Percentiles rank a stretch among this genome's conserved stretches.
These are phyloP conservation scores for Mycena alexandri DNA, from an alignment of 768 basidiomycete species.

Conservation along the genomic window DNA sequence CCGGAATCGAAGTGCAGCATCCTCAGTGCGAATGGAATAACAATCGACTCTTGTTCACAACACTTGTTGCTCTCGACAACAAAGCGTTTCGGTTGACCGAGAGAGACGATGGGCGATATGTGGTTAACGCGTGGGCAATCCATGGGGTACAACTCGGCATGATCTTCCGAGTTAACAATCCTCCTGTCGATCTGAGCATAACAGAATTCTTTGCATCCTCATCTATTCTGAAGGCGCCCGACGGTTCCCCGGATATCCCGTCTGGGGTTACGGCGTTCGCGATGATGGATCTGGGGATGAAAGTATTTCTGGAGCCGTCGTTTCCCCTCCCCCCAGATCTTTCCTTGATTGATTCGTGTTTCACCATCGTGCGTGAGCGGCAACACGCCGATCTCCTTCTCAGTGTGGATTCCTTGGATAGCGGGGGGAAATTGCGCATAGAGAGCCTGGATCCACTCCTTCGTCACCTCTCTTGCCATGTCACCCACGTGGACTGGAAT, in stretches of 20 bases:
- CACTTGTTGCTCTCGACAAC: no score
- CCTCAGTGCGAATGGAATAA: no score
- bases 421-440: slow-evolving; percentile 12
- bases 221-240: slow-evolving; percentile 5
- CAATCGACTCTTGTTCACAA: no score
- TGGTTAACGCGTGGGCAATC: no score
- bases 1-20: no score
- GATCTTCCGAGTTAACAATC: slow-evolving; percentile 13
- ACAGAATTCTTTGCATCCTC: slow-evolving; percentile 1
- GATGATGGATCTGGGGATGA: slow-evolving; percentile 17
- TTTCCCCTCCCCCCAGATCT: slow-evolving; percentile 16
- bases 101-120: no score
- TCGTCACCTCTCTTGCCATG: slow-evolving; percentile 12
- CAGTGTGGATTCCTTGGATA: slow-evolving; percentile 11
- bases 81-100: no score
- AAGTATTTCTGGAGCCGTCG: slow-evolving; percentile 8
- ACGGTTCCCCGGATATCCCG: slow-evolving; percentile 3
- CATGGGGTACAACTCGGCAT: slow-evolving; percentile 9
- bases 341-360: slow-evolving; percentile 16
- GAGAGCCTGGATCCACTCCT: slow-evolving; percentile 16
- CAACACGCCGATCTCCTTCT: slow-evolving; percentile 12
- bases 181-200: slow-evolving; percentile 14
- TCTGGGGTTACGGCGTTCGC: slow-evolving; percentile 10
- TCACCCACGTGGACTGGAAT: slow-evolving; percentile 14
- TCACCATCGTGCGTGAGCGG: slow-evolving; percentile 11